A percentile compares a stretch with the other conserved stretches of the same genome.
These are phyloP conservation scores for Blastocystis sp. DNA, from an alignment of 352 stramenopile genomes.

Conservation along the genomic window DNA sequence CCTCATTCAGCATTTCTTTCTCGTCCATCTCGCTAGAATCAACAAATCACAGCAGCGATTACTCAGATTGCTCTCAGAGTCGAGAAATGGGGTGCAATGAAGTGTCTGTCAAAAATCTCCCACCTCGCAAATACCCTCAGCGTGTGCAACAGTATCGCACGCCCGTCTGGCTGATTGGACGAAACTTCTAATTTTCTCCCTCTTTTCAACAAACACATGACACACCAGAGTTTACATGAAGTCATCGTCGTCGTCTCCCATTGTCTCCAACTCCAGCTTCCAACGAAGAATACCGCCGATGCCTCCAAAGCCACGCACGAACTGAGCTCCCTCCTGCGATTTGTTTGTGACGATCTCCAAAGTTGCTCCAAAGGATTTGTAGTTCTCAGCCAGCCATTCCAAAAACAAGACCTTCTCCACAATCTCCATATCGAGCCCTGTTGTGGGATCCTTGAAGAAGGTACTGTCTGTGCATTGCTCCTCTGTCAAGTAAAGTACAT, in stretches of 20 bases:
- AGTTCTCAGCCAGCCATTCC: constrained; percentile 99
- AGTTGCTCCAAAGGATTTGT: constrained; percentile 94
- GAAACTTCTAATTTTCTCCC: background rate
- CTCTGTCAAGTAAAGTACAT: constrained; percentile 75
- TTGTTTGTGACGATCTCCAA: constrained; percentile 98
- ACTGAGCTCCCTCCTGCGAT: constrained; percentile 93
- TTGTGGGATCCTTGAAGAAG: constrained; percentile 90
- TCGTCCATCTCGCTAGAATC: background rate
- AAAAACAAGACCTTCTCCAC: constrained; percentile 90
- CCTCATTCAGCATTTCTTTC: background rate
- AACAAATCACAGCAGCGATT: background rate
- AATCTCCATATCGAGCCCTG: constrained; percentile 89
- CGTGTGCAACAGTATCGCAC: background rate
- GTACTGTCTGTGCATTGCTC: constrained; percentile 81
- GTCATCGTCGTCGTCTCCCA: constrained; percentile 76
- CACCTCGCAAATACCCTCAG: background rate
- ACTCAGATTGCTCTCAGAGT: background rate
- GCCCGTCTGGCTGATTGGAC: background rate
- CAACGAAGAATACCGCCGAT: constrained; percentile 96
- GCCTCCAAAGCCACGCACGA: constrained; percentile 97
- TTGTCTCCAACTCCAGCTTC: constrained; percentile 96
- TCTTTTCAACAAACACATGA: background rate
- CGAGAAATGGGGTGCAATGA: background rate
- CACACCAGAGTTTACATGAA: constrained; percentile 18
- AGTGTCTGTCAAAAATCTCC: background rate